These are phyloP conservation scores for Bipolaris gigantea DNA, from an alignment of 2,329 filamentous ascomycete species.

Conservation along the genomic window DNA sequence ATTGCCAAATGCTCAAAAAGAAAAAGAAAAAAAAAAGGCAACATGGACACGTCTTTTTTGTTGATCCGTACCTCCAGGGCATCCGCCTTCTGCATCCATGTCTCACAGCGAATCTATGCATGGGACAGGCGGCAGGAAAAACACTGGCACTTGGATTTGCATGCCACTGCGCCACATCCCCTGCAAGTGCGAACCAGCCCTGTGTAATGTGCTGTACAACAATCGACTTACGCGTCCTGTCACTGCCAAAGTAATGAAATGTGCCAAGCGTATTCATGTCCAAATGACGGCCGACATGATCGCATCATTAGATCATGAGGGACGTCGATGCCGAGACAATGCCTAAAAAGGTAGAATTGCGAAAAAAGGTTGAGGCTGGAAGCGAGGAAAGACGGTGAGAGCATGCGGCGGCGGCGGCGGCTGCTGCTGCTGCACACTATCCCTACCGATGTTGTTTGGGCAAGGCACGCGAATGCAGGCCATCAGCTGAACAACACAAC, in stretches of 20 bases:
- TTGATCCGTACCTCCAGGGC: neutral
- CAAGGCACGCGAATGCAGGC: slow-evolving; percentile 4
- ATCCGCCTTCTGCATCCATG: neutral
- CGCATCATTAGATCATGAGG: neutral
- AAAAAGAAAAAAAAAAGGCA: slow-evolving; percentile 2
- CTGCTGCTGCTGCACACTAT: slow-evolving; percentile 2
- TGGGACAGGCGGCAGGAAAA: neutral
- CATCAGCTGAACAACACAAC: neutral
- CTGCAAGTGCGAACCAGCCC: neutral
- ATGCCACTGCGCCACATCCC: neutral
- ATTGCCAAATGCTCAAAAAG: neutral
- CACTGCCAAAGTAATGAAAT: neutral
- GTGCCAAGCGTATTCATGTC: neutral
- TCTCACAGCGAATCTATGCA: neutral
- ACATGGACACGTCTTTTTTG: neutral
- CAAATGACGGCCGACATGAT: neutral
- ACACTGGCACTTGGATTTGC: neutral
- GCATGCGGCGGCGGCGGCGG: neutral
- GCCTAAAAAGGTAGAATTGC: neutral
- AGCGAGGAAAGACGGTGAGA: slow-evolving; percentile 14
- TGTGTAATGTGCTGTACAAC: slow-evolving; percentile 1
- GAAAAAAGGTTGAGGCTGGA: slow-evolving; percentile 1
- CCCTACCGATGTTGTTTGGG: slow-evolving; percentile 1
- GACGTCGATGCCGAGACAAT: neutral
- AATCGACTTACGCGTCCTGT: neutral